These are phyloP conservation scores for Penstemon davidsonii DNA, from an alignment of 257 asterid species.

Conservation along the genomic window DNA sequence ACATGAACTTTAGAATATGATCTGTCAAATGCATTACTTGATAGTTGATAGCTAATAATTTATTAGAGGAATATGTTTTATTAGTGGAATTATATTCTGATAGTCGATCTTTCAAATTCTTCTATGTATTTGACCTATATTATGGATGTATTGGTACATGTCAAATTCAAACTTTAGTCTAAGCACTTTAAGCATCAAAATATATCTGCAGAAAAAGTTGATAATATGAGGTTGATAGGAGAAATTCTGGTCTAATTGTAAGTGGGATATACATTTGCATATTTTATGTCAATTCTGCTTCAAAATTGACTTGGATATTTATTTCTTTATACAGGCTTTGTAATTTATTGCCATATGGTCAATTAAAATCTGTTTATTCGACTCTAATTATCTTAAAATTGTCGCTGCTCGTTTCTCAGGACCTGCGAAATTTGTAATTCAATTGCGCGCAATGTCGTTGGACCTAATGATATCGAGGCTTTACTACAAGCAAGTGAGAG, in stretches of 20 bases:
- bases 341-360: background rate
- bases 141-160: background rate
- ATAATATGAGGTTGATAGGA: background rate
- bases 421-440: constrained; percentile 91
- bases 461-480: constrained; percentile 53
- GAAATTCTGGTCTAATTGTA: background rate
- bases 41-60: background rate
- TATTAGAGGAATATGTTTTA: background rate
- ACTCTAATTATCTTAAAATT: constrained; percentile 15
- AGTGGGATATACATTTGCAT: background rate
- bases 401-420: constrained; percentile 42
- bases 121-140: background rate
- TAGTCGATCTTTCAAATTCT: constrained; percentile 1
- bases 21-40: background rate
- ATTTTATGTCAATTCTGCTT: background rate
- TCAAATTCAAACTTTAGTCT: background rate
- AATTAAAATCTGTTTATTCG: background rate
- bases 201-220: constrained; percentile 1
- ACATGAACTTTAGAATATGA: background rate
- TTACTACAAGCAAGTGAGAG: constrained; percentile 46
- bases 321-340: too few species aligned
- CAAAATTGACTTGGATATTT: too few species aligned
- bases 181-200: background rate
- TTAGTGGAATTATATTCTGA: background rate
- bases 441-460: constrained; percentile 67